A percentile compares a stretch with the other conserved stretches of the same genome.
phyloP scores from a whole-genome alignment of 805 yeast genomes.

The Martiniozyma abietophila region DNA sequence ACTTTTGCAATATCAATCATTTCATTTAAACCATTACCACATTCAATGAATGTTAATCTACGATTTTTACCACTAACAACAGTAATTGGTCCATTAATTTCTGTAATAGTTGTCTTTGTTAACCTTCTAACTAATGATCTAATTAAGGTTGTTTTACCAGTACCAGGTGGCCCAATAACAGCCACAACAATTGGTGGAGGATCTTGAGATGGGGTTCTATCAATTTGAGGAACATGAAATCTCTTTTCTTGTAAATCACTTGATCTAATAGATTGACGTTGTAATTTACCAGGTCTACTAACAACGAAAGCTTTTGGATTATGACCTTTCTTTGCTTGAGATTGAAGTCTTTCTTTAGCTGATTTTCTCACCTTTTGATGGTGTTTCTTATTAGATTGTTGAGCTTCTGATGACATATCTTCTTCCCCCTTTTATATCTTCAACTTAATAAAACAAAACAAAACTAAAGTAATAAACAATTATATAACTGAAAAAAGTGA shows the following conservation, averaged over 20 bases:
- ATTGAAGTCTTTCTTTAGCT: conserved; percentile 80
- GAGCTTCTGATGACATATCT: conserved; percentile 16
- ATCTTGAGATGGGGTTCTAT: conserved; percentile 93
- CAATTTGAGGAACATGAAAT: conserved; percentile 95
- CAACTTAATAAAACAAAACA: neutral
- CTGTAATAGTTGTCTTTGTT: conserved; percentile 77
- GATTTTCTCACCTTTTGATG: conserved; percentile 51
- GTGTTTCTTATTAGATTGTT: conserved; percentile 62
- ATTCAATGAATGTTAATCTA: conserved; percentile 86
- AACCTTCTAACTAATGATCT: conserved; percentile 80
- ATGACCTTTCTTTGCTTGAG: conserved; percentile 49
- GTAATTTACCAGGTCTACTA: conserved; percentile 77
- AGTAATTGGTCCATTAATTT: conserved; percentile 92
- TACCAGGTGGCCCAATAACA: conserved; percentile 98
- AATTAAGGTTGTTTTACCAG: conserved; percentile 91
- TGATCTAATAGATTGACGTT: conserved; percentile 72
- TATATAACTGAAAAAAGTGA: neutral
- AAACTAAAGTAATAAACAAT: neutral
- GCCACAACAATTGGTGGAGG: conserved; percentile 97
- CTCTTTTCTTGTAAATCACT: conserved; percentile 77
- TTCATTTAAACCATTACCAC: conserved; percentile 83
- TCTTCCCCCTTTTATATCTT: neutral
- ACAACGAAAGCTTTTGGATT: conserved; percentile 82
- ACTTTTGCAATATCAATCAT: conserved; percentile 96
- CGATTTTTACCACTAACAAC: conserved; percentile 93